Base-by-base conservation (phyloP, 257 asterid species). In the Penstemon barbatus region DNA sequence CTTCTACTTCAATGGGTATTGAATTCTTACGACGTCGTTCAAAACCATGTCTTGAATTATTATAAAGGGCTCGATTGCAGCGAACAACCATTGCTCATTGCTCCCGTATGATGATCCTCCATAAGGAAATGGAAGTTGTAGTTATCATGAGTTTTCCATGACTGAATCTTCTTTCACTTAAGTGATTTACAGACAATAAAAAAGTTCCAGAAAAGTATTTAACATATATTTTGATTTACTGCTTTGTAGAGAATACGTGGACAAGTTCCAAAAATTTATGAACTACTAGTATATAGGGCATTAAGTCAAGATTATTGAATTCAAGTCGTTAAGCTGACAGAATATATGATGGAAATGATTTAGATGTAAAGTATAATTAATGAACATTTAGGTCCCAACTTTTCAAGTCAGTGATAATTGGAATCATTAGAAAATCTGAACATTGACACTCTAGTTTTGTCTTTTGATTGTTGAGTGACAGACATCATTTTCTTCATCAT, bases 1-100 rank as follows among this genome's bases (percentile, higher is more conserved):
- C 66, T 59, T 75, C 69, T 52, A 59, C n/a, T 46, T 41, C 56
- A 36, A 50, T 55, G n/a, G 10, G 36, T 49, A 15, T 7, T 15
- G 52, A 11, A 13, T 39, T n/a, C 7, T 61, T 55, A 11, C 15
- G 12, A 48, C 71, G n/a, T 68, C 55, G 46, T 58, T 63, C 54
- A 65, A 38, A 70, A 36, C 15, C 69, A 45, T 70, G 33, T 54
- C 58, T 49, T n/a, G 40, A 13, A 38, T 50, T 19, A 10, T 13
- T 60, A 37, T 18, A 9, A 25, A 25, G 33, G 33, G 33, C 33
- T 25, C 33, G 33, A 25, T 25, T 25, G 33, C 33, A 25, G 33
- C 33, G 33, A 25, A 25, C 33, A 25, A 25, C 33, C 33, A 25
- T 25, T 25, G 33, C 33, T 25, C 33, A 25, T 25, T 25, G 33